Percentiles rank a stretch among this genome's conserved stretches.
phyloP scores from a whole-genome alignment of 805 yeast genomes.

The Saturnispora bothae region DNA sequence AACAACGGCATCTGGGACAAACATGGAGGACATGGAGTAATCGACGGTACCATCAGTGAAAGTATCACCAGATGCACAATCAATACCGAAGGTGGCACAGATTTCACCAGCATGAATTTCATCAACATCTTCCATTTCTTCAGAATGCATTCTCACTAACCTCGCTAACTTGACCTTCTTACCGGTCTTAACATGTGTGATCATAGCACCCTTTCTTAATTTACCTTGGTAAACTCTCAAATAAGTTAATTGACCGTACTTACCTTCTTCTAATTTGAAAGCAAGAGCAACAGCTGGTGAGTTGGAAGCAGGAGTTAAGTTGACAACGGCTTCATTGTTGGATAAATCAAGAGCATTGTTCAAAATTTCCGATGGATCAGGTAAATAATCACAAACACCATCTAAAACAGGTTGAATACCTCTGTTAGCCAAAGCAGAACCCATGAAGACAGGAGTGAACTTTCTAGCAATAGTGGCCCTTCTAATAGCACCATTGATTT shows the following conservation, averaged over 20 bases:
- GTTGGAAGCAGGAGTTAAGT: constrained; percentile 57
- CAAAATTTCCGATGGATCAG: constrained; percentile 87
- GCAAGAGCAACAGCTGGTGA: constrained; percentile 93
- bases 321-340: constrained; percentile 55
- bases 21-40: constrained; percentile 95
- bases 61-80: constrained; percentile 97
- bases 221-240: constrained; percentile 96
- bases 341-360: constrained; percentile 80
- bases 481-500: constrained; percentile 83
- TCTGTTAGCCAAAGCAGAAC: constrained; percentile 93
- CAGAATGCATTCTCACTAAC: constrained; percentile 96
- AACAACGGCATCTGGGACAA: constrained; percentile 97
- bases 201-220: constrained; percentile 80
- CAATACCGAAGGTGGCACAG: constrained; percentile 98
- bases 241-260: constrained; percentile 95
- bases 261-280: constrained; percentile 97
- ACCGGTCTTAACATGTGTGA: constrained; percentile 83
- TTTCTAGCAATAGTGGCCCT: constrained; percentile 90
- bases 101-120: constrained; percentile 97
- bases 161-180: constrained; percentile 89
- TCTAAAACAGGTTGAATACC: constrained; percentile 94
- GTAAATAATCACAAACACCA: constrained; percentile 91
- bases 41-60: constrained; percentile 75
- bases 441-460: constrained; percentile 99
- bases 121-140: constrained; percentile 96